Percentiles rank a stretch among this genome's conserved stretches.
Conservation (phyloP, 805 yeast species). For the Saccharomyces kudriavzevii region DNA sequence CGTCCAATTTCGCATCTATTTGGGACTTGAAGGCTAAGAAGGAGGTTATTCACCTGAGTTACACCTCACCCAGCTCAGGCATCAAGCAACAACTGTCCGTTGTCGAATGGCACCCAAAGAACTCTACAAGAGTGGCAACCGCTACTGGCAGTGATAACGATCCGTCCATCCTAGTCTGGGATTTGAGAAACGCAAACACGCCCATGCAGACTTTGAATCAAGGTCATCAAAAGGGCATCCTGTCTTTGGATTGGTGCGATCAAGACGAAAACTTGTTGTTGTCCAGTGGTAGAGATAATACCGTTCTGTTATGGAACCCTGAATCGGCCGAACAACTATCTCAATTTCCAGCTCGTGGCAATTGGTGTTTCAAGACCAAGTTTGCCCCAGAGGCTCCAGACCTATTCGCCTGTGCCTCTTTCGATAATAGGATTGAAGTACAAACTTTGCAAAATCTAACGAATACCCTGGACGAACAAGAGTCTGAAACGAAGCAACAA, state of each 20-base stretch:
- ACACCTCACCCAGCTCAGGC: constrained; percentile 44
- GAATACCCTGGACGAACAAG: constrained; percentile 21
- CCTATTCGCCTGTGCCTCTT: constrained; percentile 78
- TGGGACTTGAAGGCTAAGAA: constrained; percentile 88
- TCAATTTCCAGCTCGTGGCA: constrained; percentile 83
- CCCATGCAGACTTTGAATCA: constrained; percentile 59
- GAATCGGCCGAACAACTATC: constrained; percentile 62
- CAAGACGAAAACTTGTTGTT: constrained; percentile 71
- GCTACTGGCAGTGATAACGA: constrained; percentile 75
- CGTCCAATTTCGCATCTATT: constrained; percentile 77
- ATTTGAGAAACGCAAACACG: constrained; percentile 84
- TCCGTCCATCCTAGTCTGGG: constrained; percentile 81
- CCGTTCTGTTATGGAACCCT: constrained; percentile 88
- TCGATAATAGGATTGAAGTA: constrained; percentile 71
- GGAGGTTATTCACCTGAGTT: constrained; percentile 80
- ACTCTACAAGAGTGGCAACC: constrained; percentile 78
- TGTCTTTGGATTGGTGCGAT: constrained; percentile 88
- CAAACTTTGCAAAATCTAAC: constrained; percentile 75
- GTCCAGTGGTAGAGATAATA: constrained; percentile 89
- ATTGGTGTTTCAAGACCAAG: constrained; percentile 85
- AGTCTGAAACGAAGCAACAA: constrained; percentile 24
- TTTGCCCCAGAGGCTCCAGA: constrained; percentile 90
- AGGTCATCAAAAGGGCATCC: constrained; percentile 83
- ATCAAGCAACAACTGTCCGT: constrained; percentile 62
- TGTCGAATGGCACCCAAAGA: constrained; percentile 92